phyloP scores from a whole-genome alignment of 495 filamentous ascomycete genomes.

The Daldinia bambusicola region DNA sequence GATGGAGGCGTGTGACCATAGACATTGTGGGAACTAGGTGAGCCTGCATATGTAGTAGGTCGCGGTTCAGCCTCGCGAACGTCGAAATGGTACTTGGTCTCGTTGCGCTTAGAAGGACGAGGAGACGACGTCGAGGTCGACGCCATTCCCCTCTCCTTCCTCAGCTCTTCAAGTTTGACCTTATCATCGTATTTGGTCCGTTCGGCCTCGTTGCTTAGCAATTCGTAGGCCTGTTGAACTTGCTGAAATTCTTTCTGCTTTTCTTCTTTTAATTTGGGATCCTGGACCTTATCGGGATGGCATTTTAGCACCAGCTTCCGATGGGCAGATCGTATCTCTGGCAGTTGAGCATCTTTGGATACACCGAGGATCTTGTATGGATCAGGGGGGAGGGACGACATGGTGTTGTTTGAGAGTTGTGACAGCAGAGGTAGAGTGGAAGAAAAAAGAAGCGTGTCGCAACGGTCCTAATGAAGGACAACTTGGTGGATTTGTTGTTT shows the following conservation, averaged over 20 bases:
- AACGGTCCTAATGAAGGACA: constrained; percentile 13
- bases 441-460: constrained; percentile 30
- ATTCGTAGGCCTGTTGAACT: constrained; percentile 92
- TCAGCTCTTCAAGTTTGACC: constrained; percentile 67
- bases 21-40: constrained; percentile 39
- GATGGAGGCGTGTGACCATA: constrained; percentile 51
- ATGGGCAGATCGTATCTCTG: constrained; percentile 82
- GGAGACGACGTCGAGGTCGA: constrained; percentile 50
- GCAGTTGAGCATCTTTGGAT: constrained; percentile 73
- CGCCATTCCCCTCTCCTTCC: constrained; percentile 51
- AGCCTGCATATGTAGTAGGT: constrained; percentile 39
- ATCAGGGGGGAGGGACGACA: constrained; percentile 77
- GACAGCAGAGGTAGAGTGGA: constrained; percentile 28
- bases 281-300: constrained; percentile 93
- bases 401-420: constrained; percentile 52
- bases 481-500: constrained; percentile 37
- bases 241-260: constrained; percentile 90
- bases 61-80: constrained; percentile 45
- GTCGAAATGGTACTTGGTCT: constrained; percentile 47
- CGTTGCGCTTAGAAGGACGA: constrained; percentile 50
- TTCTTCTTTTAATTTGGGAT: constrained; percentile 69
- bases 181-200: constrained; percentile 81
- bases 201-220: constrained; percentile 80
- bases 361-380: constrained; percentile 87
- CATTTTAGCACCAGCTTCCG: constrained; percentile 92